Percentiles rank a stretch among this genome's conserved stretches.
These are phyloP conservation scores for Acer campestre DNA, from an alignment of 345 rosid species.

Conservation along the genomic window DNA sequence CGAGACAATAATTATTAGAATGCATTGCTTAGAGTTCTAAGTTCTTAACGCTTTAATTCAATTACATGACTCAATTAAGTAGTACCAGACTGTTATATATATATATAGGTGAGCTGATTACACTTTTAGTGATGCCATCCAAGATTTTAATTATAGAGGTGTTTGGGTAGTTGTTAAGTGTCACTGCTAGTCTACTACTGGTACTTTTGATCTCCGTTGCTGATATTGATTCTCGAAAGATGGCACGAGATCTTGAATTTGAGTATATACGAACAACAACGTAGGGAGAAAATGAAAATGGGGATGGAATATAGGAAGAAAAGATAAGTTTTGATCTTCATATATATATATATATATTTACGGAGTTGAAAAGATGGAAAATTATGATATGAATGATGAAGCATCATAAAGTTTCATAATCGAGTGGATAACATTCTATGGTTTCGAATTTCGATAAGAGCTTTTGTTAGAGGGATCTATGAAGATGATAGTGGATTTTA, in stretches of 20 bases:
- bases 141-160: not conserved
- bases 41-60: not conserved
- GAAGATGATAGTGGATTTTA: too few relatives aligned
- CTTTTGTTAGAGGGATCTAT: too few relatives aligned
- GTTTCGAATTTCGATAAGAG: too few relatives aligned
- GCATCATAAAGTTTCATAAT: too few relatives aligned
- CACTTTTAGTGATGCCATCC: not conserved
- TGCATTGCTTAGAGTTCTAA: not conserved
- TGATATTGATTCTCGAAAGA: not conserved
- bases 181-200: not conserved
- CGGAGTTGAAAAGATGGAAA: too few relatives aligned
- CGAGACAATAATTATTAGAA: not conserved
- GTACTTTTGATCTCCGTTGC: not conserved
- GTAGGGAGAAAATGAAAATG: not conserved
- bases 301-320: not conserved
- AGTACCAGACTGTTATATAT: not conserved
- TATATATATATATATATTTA: too few relatives aligned
- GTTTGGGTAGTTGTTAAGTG: not conserved
- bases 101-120: not conserved
- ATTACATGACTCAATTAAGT: not conserved
- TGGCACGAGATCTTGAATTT: not conserved
- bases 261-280: not conserved
- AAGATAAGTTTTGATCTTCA: too few relatives aligned
- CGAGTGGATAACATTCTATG: too few relatives aligned
- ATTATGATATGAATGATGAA: too few relatives aligned